phyloP scores from a whole-genome alignment of 2,329 filamentous ascomycete genomes.

The Xylariaceae sp. region DNA sequence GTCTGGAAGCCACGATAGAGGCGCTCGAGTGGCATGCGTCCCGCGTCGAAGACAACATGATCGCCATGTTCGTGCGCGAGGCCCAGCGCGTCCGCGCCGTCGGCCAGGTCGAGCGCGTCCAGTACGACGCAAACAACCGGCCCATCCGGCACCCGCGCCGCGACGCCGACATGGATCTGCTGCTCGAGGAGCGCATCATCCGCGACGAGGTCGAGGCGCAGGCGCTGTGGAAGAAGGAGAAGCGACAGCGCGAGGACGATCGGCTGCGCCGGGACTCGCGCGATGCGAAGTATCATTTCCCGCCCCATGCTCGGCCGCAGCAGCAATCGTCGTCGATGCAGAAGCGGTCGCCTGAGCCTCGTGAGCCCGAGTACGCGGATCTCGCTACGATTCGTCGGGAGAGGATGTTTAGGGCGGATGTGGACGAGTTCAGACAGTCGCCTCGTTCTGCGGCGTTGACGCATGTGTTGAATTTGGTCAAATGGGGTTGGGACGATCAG shows the following conservation, averaged over 20 bases:
- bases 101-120: conserved; percentile 4
- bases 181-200: conserved; percentile 14
- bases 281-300: neutral
- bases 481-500: conserved; percentile 20
- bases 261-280: neutral
- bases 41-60: conserved; percentile 27
- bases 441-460: conserved; percentile 23
- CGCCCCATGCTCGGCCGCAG: too few relatives aligned
- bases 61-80: conserved; percentile 19
- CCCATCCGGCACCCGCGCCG: neutral
- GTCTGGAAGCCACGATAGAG: conserved; percentile 15
- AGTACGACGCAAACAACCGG: conserved; percentile 7
- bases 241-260: neutral
- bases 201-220: neutral
- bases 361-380: conserved; percentile 16
- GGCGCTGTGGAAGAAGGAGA: neutral
- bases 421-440: conserved; percentile 12
- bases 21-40: conserved; percentile 27
- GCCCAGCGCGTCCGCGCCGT: conserved; percentile 13
- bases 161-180: neutral
- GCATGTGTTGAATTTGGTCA: conserved; percentile 19
- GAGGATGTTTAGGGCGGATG: conserved; percentile 13
- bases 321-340: neutral
- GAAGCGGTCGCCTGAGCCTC: conserved; percentile 8
- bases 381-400: conserved; percentile 10